Evolutionary conservation across 352 stramenopile species (phyloP), one percentile per base, ranked within the genome.

Genomic region (Pythium myriotylum): DNA sequence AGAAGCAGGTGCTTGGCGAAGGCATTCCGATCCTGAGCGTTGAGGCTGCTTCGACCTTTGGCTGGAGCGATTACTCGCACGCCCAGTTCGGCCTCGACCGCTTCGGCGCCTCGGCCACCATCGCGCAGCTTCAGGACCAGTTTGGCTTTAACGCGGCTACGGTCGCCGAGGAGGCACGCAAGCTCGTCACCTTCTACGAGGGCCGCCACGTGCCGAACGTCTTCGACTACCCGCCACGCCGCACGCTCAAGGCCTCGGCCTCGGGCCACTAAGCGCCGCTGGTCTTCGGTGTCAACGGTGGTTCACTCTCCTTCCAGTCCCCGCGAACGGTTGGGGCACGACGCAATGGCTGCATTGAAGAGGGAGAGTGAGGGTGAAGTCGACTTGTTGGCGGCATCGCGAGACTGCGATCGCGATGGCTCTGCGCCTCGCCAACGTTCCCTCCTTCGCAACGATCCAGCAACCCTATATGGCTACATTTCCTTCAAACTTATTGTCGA

Each of bases 71-170:
- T 62, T 99, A 98, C 79, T 94, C 91, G 59, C 97, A 99, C 84
- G 75, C 87, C 47, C 92, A 98, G 67, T 97, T 96, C 54, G 88
- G 90, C 40, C 70, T 97, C 13, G 74, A 93, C 73, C 89, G 85
- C 67, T 97, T 97, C 66, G 91, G 91, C 35, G 75, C 88, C 20
- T 97, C 90, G 46, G 92, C 81, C 54, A 95, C 89, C 37, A 95
- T 89, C 54, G 77, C 77, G 29, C 79, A 97, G 72, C 72, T 98
- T 37, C 97, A 97, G 74, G 83, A 97, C 54, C 67, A 91, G 43
- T 99, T 99, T 77, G 96, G 97, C 50, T 98, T 99, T 73, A 98
- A 96, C 67, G 72, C 89, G 3, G 91, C 97, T 37, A 98, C 98
- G 45, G 84, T 99, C 42, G 86, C 84, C 23, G 74, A 83, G 45